Base-by-base conservation (phyloP, 805 yeast species). In the Kockiozyma suomiensis region DNA sequence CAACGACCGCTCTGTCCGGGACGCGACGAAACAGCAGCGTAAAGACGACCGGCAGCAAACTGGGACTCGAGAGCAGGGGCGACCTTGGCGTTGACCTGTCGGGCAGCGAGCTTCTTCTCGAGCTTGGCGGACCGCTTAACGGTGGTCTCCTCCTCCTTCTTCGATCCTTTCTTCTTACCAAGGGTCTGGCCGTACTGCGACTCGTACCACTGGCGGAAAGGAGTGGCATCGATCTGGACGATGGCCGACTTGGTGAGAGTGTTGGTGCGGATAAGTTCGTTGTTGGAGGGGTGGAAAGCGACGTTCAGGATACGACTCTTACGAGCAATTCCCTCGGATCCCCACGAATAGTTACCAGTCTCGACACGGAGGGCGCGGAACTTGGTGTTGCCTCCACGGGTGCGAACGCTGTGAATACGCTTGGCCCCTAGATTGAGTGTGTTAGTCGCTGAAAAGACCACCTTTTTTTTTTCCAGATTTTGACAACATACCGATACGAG, bases 1-100 rank as follows among this genome's bases (percentile, higher is more conserved):
- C 91, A 87, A 85, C 99, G 96, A 82, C 99, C 99, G 72, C 96
- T 88, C 87, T 94, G 99, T 82, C 99, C 99, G 81, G 99, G 99
- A 87, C 99, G 91, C 63, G 99, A 94, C 72, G 99, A 91, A 79
- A 94, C 90, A 80, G 84, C 85, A 81, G 99, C 99, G 86, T 94
- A 94, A 76, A 94, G 88, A 84, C 93, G 92, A 86, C 99, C 99
- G 74, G 98, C 91, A 81, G 87, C 87, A 88, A 94, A 94, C 85
- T 94, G 99, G 76, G 93, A 78, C 78, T 90, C 93, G 74, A 94
- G 93, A 75, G 97, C 86, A 70, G 83, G 79, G 82, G 92, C 97
- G 75, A 91, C 84, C 83, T 85, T 84, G 74, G 98, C 85, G 69
- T 82, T 78, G 69, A 84, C 81, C 76, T 96, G 85, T 86, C 99